Evolutionary conservation across 208 protist genomes (phyloP).

Genomic region (Wallacemonas sp.): DNA sequence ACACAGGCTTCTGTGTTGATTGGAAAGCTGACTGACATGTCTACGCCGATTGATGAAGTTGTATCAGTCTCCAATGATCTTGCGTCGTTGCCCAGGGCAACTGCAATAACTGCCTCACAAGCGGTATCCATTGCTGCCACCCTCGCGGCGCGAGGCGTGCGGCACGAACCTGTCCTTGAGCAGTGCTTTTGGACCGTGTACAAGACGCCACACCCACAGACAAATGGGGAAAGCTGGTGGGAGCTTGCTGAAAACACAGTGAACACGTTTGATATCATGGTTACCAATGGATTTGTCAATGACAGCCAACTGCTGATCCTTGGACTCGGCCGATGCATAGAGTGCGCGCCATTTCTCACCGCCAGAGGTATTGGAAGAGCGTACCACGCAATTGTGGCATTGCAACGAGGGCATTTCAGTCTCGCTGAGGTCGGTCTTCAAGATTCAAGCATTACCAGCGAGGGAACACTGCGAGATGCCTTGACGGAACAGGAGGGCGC

Average conservation of each 20-base stretch:
- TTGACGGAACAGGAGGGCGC: slow-evolving; percentile 12
- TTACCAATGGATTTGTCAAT: slow-evolving; percentile 45
- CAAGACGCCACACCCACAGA: slow-evolving; percentile 28
- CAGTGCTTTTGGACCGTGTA: slow-evolving; percentile 68
- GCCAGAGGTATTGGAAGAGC: slow-evolving; percentile 40
- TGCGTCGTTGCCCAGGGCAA: not conserved
- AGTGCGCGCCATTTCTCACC: slow-evolving; percentile 44
- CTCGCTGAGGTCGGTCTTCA: slow-evolving; percentile 63
- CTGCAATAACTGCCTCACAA: not conserved
- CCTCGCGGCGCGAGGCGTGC: slow-evolving; percentile 37
- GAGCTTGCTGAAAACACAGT: slow-evolving; percentile 48
- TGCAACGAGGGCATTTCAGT: slow-evolving; percentile 65
- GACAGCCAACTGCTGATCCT: slow-evolving; percentile 68
- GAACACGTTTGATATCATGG: slow-evolving; percentile 53
- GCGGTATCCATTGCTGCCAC: not conserved
- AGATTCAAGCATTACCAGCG: slow-evolving; percentile 24
- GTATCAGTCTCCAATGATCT: not conserved
- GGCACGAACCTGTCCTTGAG: slow-evolving; percentile 62
- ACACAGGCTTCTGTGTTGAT: not conserved
- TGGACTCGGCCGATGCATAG: slow-evolving; percentile 68
- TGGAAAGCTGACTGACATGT: not conserved
- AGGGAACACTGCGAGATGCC: slow-evolving; percentile 26
- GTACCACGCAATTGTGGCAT: slow-evolving; percentile 49
- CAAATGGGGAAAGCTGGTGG: not conserved
- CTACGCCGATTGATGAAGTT: slow-evolving; percentile 6